phyloP scores from a whole-genome alignment of 2,329 filamentous ascomycete species.

The Dichotomopilus funicola region DNA sequence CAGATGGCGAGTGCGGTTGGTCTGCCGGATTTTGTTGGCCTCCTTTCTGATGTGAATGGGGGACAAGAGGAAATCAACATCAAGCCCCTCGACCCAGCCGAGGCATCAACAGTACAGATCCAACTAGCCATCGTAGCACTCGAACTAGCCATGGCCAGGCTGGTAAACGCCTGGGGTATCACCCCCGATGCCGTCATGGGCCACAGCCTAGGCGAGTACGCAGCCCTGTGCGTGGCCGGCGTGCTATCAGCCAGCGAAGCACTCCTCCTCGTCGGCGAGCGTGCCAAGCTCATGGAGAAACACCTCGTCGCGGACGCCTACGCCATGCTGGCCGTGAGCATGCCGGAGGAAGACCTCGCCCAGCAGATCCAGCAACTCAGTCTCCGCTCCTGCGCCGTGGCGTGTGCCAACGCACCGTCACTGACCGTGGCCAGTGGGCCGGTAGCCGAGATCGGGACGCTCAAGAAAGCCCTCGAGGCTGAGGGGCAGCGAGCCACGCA shows the following conservation, averaged over 20 bases:
- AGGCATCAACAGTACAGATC: neutral
- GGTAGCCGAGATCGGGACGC: neutral
- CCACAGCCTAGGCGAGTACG: conserved; percentile 3
- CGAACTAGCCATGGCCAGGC: neutral
- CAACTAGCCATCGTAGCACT: neutral
- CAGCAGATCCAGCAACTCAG: neutral
- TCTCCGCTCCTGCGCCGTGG: neutral
- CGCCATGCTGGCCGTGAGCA: conserved; percentile 43
- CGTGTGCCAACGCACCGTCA: neutral
- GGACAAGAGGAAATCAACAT: too few species aligned
- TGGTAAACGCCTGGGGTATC: neutral
- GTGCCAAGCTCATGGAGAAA: conserved; percentile 60
- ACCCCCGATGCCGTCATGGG: neutral
- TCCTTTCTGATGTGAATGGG: neutral
- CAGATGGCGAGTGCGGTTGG: neutral
- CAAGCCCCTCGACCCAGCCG: neutral
- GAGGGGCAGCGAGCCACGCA: neutral
- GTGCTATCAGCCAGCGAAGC: neutral
- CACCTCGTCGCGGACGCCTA: conserved; percentile 62
- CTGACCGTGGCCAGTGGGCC: neutral
- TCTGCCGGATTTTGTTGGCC: neutral
- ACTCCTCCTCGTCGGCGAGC: conserved; percentile 43
- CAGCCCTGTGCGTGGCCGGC: neutral
- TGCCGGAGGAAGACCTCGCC: neutral
- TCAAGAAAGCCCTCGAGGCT: neutral